These are phyloP conservation scores for Ganoderma multipileum DNA, from an alignment of 1,284 basidiomycete species.

Conservation along the genomic window DNA sequence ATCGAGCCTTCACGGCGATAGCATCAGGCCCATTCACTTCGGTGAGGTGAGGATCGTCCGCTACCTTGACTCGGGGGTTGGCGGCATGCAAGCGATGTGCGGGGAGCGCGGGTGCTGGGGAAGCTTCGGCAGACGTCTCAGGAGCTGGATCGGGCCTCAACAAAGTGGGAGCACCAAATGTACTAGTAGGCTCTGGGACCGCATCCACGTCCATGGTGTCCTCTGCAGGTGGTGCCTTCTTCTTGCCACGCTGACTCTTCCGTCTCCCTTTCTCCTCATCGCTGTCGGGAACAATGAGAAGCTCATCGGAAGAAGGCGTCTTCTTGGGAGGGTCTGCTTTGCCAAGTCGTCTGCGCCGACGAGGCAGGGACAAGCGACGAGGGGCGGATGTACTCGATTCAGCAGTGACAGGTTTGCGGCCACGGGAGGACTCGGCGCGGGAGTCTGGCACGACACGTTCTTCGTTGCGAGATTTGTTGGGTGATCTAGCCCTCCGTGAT, in stretches of 20 bases:
- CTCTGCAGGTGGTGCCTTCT: not conserved
- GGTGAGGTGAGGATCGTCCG: conserved; percentile 46
- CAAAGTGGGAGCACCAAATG: conserved; percentile 18
- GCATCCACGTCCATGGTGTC: conserved; percentile 20
- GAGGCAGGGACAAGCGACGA: conserved; percentile 15
- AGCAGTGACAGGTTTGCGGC: not conserved
- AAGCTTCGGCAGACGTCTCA: conserved; percentile 29
- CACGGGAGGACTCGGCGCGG: conserved; percentile 10
- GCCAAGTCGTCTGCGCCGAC: conserved; percentile 13
- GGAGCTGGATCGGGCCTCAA: conserved; percentile 34
- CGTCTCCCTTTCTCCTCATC: conserved; percentile 2
- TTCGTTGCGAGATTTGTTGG: not conserved
- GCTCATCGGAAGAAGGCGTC: conserved; percentile 27
- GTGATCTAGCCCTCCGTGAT: not conserved
- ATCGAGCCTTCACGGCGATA: conserved; percentile 55
- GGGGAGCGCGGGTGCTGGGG: conserved; percentile 36
- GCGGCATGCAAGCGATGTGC: conserved; percentile 53
- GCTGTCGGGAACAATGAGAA: conserved; percentile 17
- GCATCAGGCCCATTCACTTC: conserved; percentile 39
- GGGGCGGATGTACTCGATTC: conserved; percentile 13
- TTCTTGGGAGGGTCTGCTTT: not conserved
- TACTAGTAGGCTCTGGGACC: conserved; percentile 12
- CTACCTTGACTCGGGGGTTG: conserved; percentile 60
- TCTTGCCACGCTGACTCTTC: conserved; percentile 5
- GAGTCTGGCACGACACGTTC: conserved; percentile 20